Base-by-base conservation (phyloP, 2,329 filamentous ascomycete species). In the Ceratocystis variospora region DNA sequence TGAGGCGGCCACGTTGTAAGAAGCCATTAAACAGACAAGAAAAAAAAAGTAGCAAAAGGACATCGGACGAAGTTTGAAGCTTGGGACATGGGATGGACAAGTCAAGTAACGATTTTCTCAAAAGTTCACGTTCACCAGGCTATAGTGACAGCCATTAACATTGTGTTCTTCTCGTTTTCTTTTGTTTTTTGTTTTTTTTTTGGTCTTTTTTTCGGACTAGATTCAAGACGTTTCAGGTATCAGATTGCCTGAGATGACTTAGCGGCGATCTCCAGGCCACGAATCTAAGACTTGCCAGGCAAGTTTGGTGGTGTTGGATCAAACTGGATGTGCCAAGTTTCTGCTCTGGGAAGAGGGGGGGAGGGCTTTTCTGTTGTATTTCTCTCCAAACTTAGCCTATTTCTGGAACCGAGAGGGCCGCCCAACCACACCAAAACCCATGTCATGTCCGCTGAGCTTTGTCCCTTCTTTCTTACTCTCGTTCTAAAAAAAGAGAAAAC, bases 401-500 rank as follows among this genome's bases (percentile, higher is more conserved):
- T 57, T 57, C 53, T 57, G 53, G 53, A 10, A 57, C 10, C 25
- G 6, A 50, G 19, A 57, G 10, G 10, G 10, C 33, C 33, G 10
- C 37, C 37, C 37, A 41, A 41, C 37, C 37, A 41, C 53, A 31
- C 53, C 25, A 31, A 31, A n/a, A 57, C 6, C 15, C 5, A 22
- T 22, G 48, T 6, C 48, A 33, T 33, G 55, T 37, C 33, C 28
- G 31, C 25, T 59, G 55, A 59, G 55, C 55, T 59, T 37, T 33
- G 55, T 59, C 55, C 31, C 17, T n/a, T 19, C 15, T 19, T 37
- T 31, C 28, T 33, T 59, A 17, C 55, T 17, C 33, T 59, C 5
- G 55, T 59, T 59, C 55, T 59, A 59, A 59, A 59, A 59, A 59
- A 59, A 59, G 55, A 59, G 55, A 37, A 37, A 33, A 59, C 55